Conservation (phyloP, 352 stramenopile species). For the Pythium monospermum region DNA sequence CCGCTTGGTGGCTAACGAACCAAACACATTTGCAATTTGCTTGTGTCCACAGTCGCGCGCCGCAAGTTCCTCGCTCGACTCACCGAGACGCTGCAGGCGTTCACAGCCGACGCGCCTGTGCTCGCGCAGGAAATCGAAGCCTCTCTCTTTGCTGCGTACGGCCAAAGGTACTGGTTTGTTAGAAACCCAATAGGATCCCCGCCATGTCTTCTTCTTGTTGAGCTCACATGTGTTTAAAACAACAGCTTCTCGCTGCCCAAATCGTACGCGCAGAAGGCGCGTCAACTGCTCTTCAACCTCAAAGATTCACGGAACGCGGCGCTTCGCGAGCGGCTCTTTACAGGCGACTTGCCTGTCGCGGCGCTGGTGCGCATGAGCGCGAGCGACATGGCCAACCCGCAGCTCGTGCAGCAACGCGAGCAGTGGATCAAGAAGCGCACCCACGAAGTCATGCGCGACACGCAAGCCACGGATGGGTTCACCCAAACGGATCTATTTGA, state of each 20-base stretch:
- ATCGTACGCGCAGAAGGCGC: constrained; percentile 72
- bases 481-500: constrained; percentile 77
- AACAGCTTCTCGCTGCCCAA: constrained; percentile 67
- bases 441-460: constrained; percentile 75
- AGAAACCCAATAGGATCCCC: no score
- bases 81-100: constrained; percentile 43
- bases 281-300: constrained; percentile 80
- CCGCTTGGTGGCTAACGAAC: no score
- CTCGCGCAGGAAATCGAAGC: constrained; percentile 55
- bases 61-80: constrained; percentile 57
- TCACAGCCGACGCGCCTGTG: constrained; percentile 34
- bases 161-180: constrained; percentile 51
- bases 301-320: constrained; percentile 65
- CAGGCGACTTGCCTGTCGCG: constrained; percentile 41
- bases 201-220: no score
- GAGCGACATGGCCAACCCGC: constrained; percentile 81
- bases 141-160: constrained; percentile 52
- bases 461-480: constrained; percentile 57
- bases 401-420: constrained; percentile 71
- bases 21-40: no score
- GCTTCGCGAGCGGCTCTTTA: constrained; percentile 63
- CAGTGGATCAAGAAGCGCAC: constrained; percentile 86
- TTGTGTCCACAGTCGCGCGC: constrained; percentile 45
- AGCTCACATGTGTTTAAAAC: neutral
- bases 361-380: constrained; percentile 73